Evolutionary conservation across 345 rosid genomes (phyloP).

Genomic region (Atalantia buxifolia): DNA sequence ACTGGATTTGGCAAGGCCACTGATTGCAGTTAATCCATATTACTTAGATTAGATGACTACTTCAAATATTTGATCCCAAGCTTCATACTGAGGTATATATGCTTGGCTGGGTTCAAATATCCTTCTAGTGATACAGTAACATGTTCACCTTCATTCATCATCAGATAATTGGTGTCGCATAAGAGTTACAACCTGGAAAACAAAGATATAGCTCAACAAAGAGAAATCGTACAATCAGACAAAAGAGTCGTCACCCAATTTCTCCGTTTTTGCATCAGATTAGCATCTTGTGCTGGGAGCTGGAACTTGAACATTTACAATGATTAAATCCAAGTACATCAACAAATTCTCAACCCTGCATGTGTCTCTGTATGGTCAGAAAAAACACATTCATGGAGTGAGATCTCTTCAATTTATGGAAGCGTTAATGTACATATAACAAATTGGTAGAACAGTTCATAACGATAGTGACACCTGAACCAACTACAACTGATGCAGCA

Average conservation of each 20-base stretch:
- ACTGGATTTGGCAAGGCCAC: not conserved
- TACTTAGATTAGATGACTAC: not conserved
- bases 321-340: not conserved
- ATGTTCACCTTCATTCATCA: not conserved
- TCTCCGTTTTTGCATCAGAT: not conserved
- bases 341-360: not conserved
- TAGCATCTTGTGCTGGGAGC: not conserved
- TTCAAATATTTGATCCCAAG: not conserved
- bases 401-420: conserved; percentile 15
- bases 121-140: not conserved
- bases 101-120: not conserved
- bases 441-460: conserved; percentile 23
- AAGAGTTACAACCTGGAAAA: not conserved
- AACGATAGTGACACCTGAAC: conserved; percentile 20
- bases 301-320: not conserved
- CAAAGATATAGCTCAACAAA: not conserved
- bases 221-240: not conserved
- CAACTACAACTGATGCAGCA: conserved; percentile 8
- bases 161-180: not conserved
- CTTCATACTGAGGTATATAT: not conserved
- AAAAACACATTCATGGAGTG: conserved; percentile 7
- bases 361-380: not conserved
- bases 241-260: not conserved
- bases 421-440: conserved; percentile 30
- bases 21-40: not conserved